phyloP scores from a whole-genome alignment of 2,329 filamentous ascomycete genomes.

The Penicillium decumbens region DNA sequence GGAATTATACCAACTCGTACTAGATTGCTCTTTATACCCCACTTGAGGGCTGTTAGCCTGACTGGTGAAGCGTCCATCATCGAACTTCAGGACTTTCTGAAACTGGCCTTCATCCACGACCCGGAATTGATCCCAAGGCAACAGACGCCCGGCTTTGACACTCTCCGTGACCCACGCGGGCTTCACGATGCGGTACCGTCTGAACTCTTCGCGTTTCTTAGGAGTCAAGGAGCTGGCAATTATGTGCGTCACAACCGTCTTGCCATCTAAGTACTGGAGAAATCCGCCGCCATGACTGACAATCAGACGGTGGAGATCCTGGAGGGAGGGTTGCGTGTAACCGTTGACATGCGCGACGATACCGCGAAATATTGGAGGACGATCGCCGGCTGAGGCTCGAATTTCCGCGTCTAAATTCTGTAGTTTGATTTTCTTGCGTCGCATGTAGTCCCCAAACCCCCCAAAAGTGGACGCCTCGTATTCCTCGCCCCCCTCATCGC shows the following conservation, averaged over 20 bases:
- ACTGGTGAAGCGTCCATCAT: constrained; percentile 60
- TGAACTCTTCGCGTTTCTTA: constrained; percentile 88
- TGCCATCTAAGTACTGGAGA: constrained; percentile 88
- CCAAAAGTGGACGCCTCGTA: constrained; percentile 84
- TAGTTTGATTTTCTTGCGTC: constrained; percentile 93
- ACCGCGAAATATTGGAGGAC: constrained; percentile 82
- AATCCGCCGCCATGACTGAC: constrained; percentile 93
- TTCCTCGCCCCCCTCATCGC: constrained; percentile 80
- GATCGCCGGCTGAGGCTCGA: constrained; percentile 62
- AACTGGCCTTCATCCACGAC: constrained; percentile 77
- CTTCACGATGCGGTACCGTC: constrained; percentile 83
- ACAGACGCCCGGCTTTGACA: constrained; percentile 69
- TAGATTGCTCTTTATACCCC: constrained; percentile 76
- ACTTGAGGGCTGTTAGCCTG: constrained; percentile 57
- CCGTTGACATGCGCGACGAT: constrained; percentile 90
- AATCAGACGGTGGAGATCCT: constrained; percentile 80
- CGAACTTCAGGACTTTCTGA: constrained; percentile 70
- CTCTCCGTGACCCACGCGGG: constrained; percentile 93
- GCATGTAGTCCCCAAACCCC: constrained; percentile 86
- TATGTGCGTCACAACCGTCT: constrained; percentile 93
- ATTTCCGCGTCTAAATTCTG: constrained; percentile 88
- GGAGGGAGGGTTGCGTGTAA: constrained; percentile 90
- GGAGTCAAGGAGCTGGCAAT: constrained; percentile 85
- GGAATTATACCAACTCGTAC: constrained; percentile 74
- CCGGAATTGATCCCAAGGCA: constrained; percentile 82